Evolutionary conservation across 73 alveolate genomes (phyloP).

Genomic region (Tetrahymena borealis): DNA sequence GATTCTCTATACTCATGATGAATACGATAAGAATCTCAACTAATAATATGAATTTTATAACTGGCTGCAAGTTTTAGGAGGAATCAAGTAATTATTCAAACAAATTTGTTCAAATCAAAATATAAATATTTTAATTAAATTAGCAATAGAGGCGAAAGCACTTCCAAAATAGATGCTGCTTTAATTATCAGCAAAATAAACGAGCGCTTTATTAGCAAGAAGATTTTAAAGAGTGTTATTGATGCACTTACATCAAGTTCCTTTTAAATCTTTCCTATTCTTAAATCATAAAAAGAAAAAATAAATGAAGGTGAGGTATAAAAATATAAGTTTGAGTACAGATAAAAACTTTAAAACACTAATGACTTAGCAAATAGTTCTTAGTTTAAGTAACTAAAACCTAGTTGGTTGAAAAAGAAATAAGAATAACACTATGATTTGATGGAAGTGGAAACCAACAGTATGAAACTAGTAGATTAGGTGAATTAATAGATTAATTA

Average conservation of each 20-base stretch:
- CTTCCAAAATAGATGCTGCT: background rate
- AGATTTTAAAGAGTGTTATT: background rate
- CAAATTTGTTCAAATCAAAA: no score
- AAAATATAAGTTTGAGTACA: background rate
- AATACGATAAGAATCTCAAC: background rate
- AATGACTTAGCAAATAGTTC: background rate
- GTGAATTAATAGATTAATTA: background rate
- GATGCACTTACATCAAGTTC: background rate
- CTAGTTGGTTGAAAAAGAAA: background rate
- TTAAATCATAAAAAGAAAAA: background rate
- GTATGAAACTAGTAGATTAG: background rate
- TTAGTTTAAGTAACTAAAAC: background rate
- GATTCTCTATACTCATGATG: background rate
- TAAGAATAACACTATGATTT: background rate
- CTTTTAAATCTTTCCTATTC: background rate
- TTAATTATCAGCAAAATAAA: background rate
- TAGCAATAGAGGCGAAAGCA: background rate
- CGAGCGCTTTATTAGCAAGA: background rate
- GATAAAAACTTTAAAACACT: background rate
- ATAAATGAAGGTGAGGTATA: background rate
- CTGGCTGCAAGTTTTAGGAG: background rate
- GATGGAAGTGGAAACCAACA: background rate
- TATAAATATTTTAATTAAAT: background rate
- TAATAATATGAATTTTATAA: background rate
- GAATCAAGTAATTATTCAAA: background rate